Evolutionary conservation across 495 filamentous ascomycete genomes (phyloP).

Genomic region (Alectoria sarmentosa): DNA sequence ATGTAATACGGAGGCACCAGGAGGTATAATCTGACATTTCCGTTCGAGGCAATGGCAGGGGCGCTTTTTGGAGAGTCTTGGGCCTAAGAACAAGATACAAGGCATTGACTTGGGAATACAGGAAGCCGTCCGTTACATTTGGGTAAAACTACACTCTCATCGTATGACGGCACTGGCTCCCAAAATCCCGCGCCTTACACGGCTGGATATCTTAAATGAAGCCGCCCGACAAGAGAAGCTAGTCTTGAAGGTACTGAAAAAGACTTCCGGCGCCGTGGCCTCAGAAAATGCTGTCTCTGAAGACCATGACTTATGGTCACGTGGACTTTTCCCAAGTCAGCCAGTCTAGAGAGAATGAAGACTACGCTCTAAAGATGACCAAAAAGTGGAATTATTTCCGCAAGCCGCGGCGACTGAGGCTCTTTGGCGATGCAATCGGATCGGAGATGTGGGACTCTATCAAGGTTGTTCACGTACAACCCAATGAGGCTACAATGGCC

Average conservation of each 20-base stretch:
- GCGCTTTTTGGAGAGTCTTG: background rate
- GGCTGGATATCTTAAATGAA: background rate
- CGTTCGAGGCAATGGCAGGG: background rate
- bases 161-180: background rate
- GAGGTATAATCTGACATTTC: background rate
- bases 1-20: background rate
- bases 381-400: background rate
- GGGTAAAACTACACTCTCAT: background rate
- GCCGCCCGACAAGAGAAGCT: background rate
- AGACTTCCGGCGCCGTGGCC: background rate
- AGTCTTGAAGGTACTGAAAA: background rate
- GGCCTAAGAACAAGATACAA: background rate
- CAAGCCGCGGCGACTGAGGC: background rate
- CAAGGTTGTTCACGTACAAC: background rate
- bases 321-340: background rate
- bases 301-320: background rate
- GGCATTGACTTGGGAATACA: background rate
- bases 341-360: background rate
- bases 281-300: background rate
- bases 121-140: background rate
- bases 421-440: background rate
- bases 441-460: background rate
- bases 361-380: background rate
- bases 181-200: background rate
- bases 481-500: background rate